phyloP scores from a whole-genome alignment of 352 stramenopile genomes.

The Globisporangium irregulare region DNA sequence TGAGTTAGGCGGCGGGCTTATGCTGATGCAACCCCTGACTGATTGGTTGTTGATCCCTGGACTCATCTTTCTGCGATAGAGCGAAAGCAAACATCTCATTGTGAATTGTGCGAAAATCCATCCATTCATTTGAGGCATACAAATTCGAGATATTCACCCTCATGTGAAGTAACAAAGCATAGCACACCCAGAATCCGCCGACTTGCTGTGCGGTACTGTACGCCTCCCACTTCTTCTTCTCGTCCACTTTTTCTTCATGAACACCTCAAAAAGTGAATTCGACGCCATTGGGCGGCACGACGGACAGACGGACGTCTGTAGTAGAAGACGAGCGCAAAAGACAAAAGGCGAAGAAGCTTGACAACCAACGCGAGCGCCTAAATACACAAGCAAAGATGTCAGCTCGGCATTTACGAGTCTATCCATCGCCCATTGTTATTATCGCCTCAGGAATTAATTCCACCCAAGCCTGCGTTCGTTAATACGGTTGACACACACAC shows the following conservation, averaged over 20 bases:
- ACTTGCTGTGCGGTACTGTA: background rate
- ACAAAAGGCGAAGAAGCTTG: background rate
- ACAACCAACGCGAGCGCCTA: background rate
- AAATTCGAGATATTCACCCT: no score
- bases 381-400: background rate
- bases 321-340: background rate
- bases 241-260: background rate
- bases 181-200: background rate
- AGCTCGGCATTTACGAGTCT: background rate
- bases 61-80: no score
- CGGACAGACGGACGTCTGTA: background rate
- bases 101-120: no score
- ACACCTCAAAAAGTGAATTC: background rate
- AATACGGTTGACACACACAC: background rate
- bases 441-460: background rate
- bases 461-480: background rate
- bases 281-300: background rate
- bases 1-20: no score
- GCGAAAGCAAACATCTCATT: no score
- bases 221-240: background rate
- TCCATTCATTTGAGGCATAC: no score
- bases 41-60: no score
- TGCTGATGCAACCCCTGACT: no score
- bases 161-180: background rate
- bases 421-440: background rate